Percentiles rank a stretch among this genome's conserved stretches.
These are phyloP conservation scores for Avena sativa DNA, from an alignment of 176 grass and related monocot species.

Conservation along the genomic window DNA sequence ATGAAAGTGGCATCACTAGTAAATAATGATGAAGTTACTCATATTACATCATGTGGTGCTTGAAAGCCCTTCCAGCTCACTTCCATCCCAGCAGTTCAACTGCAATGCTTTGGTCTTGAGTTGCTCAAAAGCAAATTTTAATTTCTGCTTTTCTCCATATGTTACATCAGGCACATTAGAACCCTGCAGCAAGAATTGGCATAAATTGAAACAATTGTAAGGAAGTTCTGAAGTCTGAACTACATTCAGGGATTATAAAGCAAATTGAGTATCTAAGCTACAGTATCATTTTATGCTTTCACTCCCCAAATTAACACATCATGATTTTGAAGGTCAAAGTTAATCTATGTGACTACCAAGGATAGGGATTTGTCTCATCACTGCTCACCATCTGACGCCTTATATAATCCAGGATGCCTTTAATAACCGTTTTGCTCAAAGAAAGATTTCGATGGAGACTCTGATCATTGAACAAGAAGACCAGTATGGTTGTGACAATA, in stretches of 20 bases:
- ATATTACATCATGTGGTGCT: constrained; percentile 32
- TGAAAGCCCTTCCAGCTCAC: constrained; percentile 46
- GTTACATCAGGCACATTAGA: constrained; percentile 43
- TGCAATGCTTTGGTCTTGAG: constrained; percentile 57
- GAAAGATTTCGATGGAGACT: constrained; percentile 64
- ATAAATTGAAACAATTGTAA: constrained; percentile 24
- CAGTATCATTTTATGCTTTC: constrained; percentile 24
- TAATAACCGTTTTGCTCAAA: constrained; percentile 52
- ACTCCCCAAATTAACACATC: constrained; percentile 12
- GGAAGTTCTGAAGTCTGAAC: constrained; percentile 5
- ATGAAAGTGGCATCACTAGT: neutral
- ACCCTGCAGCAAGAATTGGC: constrained; percentile 41
- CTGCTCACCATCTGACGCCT: constrained; percentile 61
- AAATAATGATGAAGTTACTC: constrained; percentile 6
- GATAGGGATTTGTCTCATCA: constrained; percentile 34
- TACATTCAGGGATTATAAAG: constrained; percentile 25
- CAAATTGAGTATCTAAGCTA: neutral
- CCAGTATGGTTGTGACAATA: constrained; percentile 63
- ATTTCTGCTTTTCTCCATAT: constrained; percentile 50
- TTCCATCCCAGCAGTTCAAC: constrained; percentile 51
- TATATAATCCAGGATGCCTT: constrained; percentile 60
- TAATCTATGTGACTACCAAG: constrained; percentile 42
- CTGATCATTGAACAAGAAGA: constrained; percentile 64
- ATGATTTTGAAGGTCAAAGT: constrained; percentile 3
- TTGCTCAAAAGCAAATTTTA: constrained; percentile 59